Evolutionary conservation across 352 stramenopile genomes (phyloP), one percentile per base, ranked within the genome.

Genomic region (Pseudoperonospora humuli): DNA sequence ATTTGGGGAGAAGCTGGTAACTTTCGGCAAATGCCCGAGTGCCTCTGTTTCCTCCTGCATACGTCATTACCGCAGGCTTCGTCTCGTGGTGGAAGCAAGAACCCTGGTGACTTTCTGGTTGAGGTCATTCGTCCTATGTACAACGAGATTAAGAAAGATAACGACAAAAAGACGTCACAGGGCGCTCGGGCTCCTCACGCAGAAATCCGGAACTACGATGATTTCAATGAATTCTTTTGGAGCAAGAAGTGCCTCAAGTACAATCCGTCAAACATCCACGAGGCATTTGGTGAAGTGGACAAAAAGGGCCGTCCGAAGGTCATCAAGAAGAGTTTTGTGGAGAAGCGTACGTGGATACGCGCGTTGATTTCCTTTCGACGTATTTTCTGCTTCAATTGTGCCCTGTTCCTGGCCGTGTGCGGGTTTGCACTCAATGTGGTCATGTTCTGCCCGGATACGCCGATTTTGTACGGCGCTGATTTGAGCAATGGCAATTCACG

Each of bases 151-250:
- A 90, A 89, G 64, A 81, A 82, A 21, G 80, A 93, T 50, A 89
- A 87, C 33, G 78, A 90, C 70, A 93, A 93, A 64, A 93, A 93
- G 60, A 93, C 80, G 4, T 57, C 71, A 6, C 80, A 89, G 49
- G 80, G 80, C 10, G 72, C 71, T 8, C 75, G 80, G 5, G 77
- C 80, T 7, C 46, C 75, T 9, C 80, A 93, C 49, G 35, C 53
- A 6, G 71, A 93, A 44, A 89, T 93, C 27, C 75, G 80, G 10
- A 90, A 90, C 60, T 93, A 93, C 53, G 80, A 93, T 31, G 80
- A 93, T 42, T 93, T 93, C 36, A 93, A 93, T 55, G 80, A 93
- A 61, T 93, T 90, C 31, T 93, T 93, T 50, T 93, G 80, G 80
- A 84, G 46, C 39, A 90, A 90, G 43, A 90, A 88, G 43, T 90